Evolutionary conservation across 1,284 basidiomycete species (phyloP), one percentile per base, ranked within the genome.

Genomic region (Irpex rosettiformis): DNA sequence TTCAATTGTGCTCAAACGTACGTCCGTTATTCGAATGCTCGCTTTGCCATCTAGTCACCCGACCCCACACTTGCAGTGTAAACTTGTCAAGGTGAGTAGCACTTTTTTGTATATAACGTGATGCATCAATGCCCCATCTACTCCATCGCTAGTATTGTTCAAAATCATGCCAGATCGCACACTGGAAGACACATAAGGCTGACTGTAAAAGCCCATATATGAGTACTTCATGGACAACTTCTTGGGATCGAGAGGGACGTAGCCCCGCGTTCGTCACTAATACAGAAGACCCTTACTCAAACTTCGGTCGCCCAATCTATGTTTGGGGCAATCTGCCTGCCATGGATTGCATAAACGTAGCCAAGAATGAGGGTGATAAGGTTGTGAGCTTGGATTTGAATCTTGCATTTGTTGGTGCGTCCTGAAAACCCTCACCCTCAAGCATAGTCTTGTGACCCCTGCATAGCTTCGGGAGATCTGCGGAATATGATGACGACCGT

Each of bases 391-490:
- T 13, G 52, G 68, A 73, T 60, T 60, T 72, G 11, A 58, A 59
- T 24, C 60, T 75, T 13, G 59, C 57, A 16, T 62, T 62, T 33
- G 25, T 56, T 29, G 59, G 63, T 64, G 27, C 29, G 58, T 27
- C 37, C 11, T n/a, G 4, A 21, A 4, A 18, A 4, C 24, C 37
- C 13, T 18, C 7, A 27, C 3, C 18, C 13, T 24, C 29, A 8
- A 25, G 29, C 27, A 33, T 30, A 16, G 27, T 16, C n/a, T 11
- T 21, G 4, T 3, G 29, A 5, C n/a, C 4, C n/a, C 7, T 40
- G 13, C 11, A 25, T 61, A 69, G 77, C 77, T 3, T 73, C 77
- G n/a, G 69, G 78, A 13, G 77, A 79, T 59, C 66, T 79, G 21
- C 70, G 75, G 29, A 67, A 76, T 43, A 67, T 77, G 7, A 59